Base-by-base conservation (phyloP, 257 asterid species). In the Dorcoceras hygrometricum region DNA sequence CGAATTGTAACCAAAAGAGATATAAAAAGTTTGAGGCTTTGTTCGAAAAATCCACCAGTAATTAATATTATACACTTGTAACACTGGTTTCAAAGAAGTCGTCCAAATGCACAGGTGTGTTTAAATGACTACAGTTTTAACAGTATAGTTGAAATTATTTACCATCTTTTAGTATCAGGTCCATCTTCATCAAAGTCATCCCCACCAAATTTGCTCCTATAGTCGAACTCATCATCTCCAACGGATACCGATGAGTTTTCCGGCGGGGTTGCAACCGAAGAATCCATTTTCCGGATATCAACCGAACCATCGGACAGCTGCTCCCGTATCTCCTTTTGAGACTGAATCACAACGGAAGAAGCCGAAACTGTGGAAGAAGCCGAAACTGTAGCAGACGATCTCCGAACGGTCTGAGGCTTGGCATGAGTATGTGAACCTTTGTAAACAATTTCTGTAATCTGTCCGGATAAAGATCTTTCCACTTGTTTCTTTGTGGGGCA, bases 371-470 rank as follows among this genome's bases (percentile, higher is more conserved):
- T 57, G 1, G 82, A 70, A 0, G 84, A 73, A 9, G 6, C 12
- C 6, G 95, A 79, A 0, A 89, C 79, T 2, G 16, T 1, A 43
- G 51, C 51, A 46, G 95, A 84, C 16, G 96, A 80, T 80, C 90
- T 80, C 60, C 95, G 75, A 39, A 82, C 84, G 23, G 86, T 78
- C 67, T 83, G 90, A 68, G 98, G 97, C 67, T 83, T 89, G 23
- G 97, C 89, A 59, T 89, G 98, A 68, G 83, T 86, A 53, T 92
- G 98, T 61, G 68, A 71, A 18, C 96, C 93, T 73, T 79, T 89
- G 58, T 89, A 86, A 12, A 92, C 91, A 39, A 92, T 92, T 29
- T 87, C 94, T 12, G 95, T 89, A 24, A 92, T 81, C 60, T 76
- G 90, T 0, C 98, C 98, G 16, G 88, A 93, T 2, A 81, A 19